Base-by-base conservation (phyloP, 305 asterid species). In the Withania somnifera region DNA sequence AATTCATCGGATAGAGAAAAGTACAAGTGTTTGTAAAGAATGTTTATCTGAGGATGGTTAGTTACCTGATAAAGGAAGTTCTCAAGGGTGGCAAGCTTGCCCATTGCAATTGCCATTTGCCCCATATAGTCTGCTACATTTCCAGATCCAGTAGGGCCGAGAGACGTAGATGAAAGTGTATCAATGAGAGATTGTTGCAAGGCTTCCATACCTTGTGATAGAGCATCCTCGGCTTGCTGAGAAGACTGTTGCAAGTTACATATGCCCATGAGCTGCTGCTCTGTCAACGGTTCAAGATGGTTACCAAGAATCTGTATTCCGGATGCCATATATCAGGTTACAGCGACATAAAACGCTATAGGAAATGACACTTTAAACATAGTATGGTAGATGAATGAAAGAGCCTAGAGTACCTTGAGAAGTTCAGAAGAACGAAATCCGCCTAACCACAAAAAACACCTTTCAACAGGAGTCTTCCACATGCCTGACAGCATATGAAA, bases 371-470 rank as follows among this genome's bases (percentile, higher is more conserved):
- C 63, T 13, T 19, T 6, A 2, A 15, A 9, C 38, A 4, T 6
- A 60, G 6, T 26, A 32, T 26, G 40, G 40, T 36, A 58, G 53
- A 0, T 57, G 67, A 5, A 9, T 14, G 19, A 10, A 36, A 60
- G 9, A 28, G 40, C 54, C n/a, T 0, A n/a, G 28, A 2, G 60
- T 17, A 96, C 99, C 96, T 94, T 94, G 82, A 97, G 98, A 84
- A 97, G 83, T 84, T 94, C 98, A 1, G 99, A 97, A 47, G 94
- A 92, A 28, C 98, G 98, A 81, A 94, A 94, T 19, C 99, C 99
- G 7, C 99, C 99, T 81, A 97, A 84, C 99, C 99, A 97, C 97
- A 97, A 90, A 89, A 97, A 95, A 85, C 98, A 94, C 84, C 99
- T 88, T 64, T 97, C 99, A 0, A 93, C 96, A 2, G 98, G 99